phyloP scores from a whole-genome alignment of 129 eudicot species.

The Gnaphalium uliginosum region DNA sequence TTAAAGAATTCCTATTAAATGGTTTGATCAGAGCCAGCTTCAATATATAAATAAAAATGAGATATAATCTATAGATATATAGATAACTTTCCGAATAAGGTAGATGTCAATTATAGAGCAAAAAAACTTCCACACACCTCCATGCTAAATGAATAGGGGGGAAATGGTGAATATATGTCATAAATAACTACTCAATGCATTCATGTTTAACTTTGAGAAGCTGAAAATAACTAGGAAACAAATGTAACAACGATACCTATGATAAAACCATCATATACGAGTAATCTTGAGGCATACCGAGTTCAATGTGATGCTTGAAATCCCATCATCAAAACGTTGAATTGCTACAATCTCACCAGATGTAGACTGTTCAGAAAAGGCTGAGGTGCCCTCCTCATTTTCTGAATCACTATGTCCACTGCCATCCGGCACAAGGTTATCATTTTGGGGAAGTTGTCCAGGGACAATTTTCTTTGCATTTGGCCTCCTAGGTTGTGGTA shows the following conservation, averaged over 20 bases:
- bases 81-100: background rate
- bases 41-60: background rate
- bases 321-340: constrained; percentile 40
- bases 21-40: background rate
- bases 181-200: background rate
- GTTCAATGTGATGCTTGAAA: constrained; percentile 27
- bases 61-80: constrained; percentile 2
- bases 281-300: constrained; percentile 35
- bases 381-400: constrained; percentile 37
- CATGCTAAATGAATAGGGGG: constrained; percentile 3
- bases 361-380: constrained; percentile 25
- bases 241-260: constrained; percentile 21
- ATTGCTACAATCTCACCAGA: constrained; percentile 41
- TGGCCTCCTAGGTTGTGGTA: constrained; percentile 59
- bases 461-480: constrained; percentile 53
- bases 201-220: constrained; percentile 12
- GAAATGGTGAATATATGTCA: constrained; percentile 5
- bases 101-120: background rate
- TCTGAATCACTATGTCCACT: constrained; percentile 52
- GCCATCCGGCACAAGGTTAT: constrained; percentile 40
- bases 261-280: constrained; percentile 25
- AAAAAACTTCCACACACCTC: background rate
- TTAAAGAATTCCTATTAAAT: constrained; percentile 6
- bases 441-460: constrained; percentile 46
- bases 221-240: constrained; percentile 21